Base-by-base conservation (phyloP, 176 grass and related monocot species). In the Eleusine coracana region DNA sequence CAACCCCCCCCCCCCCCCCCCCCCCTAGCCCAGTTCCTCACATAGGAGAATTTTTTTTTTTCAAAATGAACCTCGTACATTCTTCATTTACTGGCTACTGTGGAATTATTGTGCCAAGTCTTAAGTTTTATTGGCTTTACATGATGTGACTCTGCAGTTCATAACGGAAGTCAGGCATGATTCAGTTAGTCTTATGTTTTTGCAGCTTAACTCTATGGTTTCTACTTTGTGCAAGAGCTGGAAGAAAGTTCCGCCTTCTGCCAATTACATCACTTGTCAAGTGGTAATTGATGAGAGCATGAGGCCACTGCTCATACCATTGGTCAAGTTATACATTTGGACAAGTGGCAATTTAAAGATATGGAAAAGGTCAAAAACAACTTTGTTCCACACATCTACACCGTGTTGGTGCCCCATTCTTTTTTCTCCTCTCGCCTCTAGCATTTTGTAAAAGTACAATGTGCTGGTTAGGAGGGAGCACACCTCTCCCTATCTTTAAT, bases 391-490 rank as follows among this genome's bases (percentile, higher is more conserved):
- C 48, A 88, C 1, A 80, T 84, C 21, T 79, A 29, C 45, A 59
- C 18, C 60, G 28, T 49, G 18, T 31, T 66, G 61, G 20, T 51
- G 27, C 16, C 15, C 15, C 7, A 2, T n/a, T 75, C 34, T 54
- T 38, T 46, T 40, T 39, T 28, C 17, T 49, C 63, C 20, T 9
- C 13, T 49, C 20, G 66, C 16, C 20, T 80, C 29, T 80, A 18
- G 18, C 29, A 27, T 18, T 67, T 41, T 29, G 39, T 37, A 61
- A 37, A 79, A 49, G 46, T 68, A 88, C 39, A 68, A 34, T 68
- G 29, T 75, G 74, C 75, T 90, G 68, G 84, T 74, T 70, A 28
- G 34, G 74, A 79, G 84, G 80, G 69, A 83, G 62, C 84, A 87
- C 68, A 73, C 71, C 27, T 68, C 39, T 69, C 78, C 52, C 27